phyloP scores from a whole-genome alignment of 371 early-diverging fungal species.

The Apophysomyces sp. region DNA sequence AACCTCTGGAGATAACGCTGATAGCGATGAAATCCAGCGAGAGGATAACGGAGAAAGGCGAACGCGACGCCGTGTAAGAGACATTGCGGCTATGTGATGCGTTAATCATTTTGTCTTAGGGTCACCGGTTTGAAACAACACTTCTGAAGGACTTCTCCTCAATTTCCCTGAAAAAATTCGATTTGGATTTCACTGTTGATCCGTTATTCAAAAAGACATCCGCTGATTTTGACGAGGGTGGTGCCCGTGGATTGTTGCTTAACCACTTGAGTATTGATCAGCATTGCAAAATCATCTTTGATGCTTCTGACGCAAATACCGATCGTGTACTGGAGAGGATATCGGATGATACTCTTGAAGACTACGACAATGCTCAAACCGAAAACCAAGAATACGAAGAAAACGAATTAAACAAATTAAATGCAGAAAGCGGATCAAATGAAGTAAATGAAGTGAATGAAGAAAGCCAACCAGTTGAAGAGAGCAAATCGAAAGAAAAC shows the following conservation, averaged over 20 bases:
- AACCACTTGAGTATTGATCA: constrained; percentile 82
- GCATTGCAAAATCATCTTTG: constrained; percentile 91
- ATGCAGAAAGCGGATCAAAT: neutral
- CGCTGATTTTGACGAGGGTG: constrained; percentile 98
- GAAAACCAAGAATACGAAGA: neutral
- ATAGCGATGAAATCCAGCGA: constrained; percentile 48
- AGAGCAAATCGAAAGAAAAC: no score
- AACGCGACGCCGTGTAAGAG: constrained; percentile 32
- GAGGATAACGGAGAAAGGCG: constrained; percentile 46
- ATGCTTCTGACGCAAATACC: constrained; percentile 80
- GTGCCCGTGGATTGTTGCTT: constrained; percentile 88
- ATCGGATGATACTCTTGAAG: no score
- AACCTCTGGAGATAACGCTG: constrained; percentile 35
- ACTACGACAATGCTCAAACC: neutral
- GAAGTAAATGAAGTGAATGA: neutral
- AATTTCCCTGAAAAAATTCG: constrained; percentile 85
- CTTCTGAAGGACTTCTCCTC: constrained; percentile 78
- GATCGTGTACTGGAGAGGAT: constrained; percentile 12
- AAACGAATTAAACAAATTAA: neutral
- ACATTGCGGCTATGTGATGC: no score
- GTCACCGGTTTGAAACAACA: constrained; percentile 61
- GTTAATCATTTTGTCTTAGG: constrained; percentile 16
- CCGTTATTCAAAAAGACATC: constrained; percentile 98
- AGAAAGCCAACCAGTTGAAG: no score
- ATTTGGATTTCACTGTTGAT: constrained; percentile 91